Evolutionary conservation across 306 rosid genomes (phyloP).

Genomic region (Vigna unguiculata): DNA sequence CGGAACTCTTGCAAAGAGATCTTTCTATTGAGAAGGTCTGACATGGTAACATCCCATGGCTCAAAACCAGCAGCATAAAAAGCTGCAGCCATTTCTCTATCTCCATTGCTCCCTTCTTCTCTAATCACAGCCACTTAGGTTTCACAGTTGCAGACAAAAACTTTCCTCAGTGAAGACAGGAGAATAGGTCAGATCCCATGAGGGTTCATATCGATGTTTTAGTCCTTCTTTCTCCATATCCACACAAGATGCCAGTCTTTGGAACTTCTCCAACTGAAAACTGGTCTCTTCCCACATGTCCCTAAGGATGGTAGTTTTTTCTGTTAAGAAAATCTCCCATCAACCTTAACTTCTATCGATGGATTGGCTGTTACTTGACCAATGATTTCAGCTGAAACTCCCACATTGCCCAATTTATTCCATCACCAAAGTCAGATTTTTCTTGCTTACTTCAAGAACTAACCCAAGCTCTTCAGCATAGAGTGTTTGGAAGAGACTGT

Average conservation of each 20-base stretch:
- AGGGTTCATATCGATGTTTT: conserved; percentile 72
- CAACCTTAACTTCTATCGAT: conserved; percentile 65
- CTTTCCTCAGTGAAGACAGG: conserved; percentile 72
- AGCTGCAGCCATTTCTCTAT: conserved; percentile 95
- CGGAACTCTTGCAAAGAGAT: conserved; percentile 69
- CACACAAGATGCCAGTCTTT: conserved; percentile 84
- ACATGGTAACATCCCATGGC: conserved; percentile 91
- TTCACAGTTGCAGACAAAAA: conserved; percentile 58
- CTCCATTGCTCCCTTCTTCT: conserved; percentile 98
- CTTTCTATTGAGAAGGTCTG: conserved; percentile 77
- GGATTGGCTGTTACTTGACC: conserved; percentile 71
- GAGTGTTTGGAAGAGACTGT: conserved; percentile 71
- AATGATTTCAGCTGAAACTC: conserved; percentile 62
- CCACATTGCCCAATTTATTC: conserved; percentile 55
- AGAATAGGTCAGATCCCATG: conserved; percentile 72
- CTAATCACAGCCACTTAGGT: conserved; percentile 89
- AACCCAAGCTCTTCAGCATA: conserved; percentile 92
- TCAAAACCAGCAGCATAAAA: conserved; percentile 83
- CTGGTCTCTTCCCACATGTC: conserved; percentile 92
- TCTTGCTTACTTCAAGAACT: conserved; percentile 76
- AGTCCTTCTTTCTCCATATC: conserved; percentile 82
- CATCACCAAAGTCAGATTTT: conserved; percentile 59
- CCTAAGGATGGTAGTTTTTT: conserved; percentile 64
- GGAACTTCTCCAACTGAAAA: conserved; percentile 76
- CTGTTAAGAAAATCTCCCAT: conserved; percentile 67